phyloP scores from a whole-genome alignment of 495 filamentous ascomycete species.

The Aspergillus leporis region DNA sequence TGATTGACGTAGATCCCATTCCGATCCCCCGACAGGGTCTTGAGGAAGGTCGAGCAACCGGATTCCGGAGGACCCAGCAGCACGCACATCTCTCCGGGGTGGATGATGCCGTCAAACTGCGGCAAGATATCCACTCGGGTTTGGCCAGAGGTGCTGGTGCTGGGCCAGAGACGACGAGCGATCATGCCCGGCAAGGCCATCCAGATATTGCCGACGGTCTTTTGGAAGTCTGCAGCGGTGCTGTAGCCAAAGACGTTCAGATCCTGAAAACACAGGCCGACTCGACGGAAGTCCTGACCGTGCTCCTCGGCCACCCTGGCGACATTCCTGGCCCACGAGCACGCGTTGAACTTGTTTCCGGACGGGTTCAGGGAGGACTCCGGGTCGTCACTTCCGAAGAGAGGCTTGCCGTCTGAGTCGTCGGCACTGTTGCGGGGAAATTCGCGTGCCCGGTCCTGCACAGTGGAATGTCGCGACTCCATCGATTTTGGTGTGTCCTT shows the following conservation, averaged over 20 bases:
- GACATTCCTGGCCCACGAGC: no score
- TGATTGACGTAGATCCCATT: constrained; percentile 65
- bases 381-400: no score
- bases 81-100: constrained; percentile 73
- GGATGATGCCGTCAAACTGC: constrained; percentile 67
- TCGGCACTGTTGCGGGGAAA: no score
- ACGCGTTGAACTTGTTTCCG: no score
- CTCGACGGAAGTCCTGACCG: no score
- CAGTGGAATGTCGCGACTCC: no score
- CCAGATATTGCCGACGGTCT: constrained; percentile 67
- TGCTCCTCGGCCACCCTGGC: no score
- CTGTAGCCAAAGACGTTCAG: constrained; percentile 67
- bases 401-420: no score
- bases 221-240: constrained; percentile 73
- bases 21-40: constrained; percentile 66
- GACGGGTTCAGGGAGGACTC: no score
- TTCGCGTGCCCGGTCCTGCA: no score
- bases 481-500: no score
- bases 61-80: constrained; percentile 75
- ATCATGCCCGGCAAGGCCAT: constrained; percentile 49
- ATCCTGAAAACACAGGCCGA: constrained; percentile 21
- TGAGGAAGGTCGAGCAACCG: constrained; percentile 71
- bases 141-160: constrained; percentile 31
- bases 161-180: constrained; percentile 39
- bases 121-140: constrained; percentile 64